A percentile compares a stretch with the other conserved stretches of the same genome.
phyloP scores from a whole-genome alignment of 306 rosid genomes.

The Urtica urens region DNA sequence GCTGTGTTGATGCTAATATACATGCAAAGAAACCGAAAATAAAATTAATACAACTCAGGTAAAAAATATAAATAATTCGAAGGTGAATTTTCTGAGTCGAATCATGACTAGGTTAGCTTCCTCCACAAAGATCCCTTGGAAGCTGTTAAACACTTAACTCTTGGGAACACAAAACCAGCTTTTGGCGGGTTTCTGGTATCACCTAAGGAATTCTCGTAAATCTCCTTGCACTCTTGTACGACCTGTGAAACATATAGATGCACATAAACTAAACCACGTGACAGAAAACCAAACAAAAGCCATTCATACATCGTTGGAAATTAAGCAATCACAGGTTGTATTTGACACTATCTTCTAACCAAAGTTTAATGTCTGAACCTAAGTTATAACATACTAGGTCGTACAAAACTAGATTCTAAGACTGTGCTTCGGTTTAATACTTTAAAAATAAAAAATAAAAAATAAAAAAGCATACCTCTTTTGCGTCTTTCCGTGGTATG shows the following conservation, averaged over 20 bases:
- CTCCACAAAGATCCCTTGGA: conserved; percentile 73
- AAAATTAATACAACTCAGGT: no score
- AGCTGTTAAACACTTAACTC: conserved; percentile 59
- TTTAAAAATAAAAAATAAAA: not conserved
- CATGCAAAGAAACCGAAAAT: no score
- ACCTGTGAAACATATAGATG: conserved; percentile 42
- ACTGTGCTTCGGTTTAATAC: not conserved
- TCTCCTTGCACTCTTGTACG: conserved; percentile 94
- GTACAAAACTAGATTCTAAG: not conserved
- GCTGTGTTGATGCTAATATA: no score
- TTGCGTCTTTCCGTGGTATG: conserved; percentile 95
- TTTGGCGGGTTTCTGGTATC: conserved; percentile 61
- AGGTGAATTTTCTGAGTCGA: no score
- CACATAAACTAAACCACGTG: not conserved
- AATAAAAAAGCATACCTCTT: conserved; percentile 51
- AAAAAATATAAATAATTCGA: no score
- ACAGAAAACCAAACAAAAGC: not conserved
- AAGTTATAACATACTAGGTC: no score
- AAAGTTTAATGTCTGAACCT: no score
- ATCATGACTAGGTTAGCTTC: conserved; percentile 64
- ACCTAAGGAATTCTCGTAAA: conserved; percentile 73
- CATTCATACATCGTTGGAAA: no score
- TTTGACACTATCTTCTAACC: no score
- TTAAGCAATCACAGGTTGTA: no score
- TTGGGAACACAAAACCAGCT: conserved; percentile 68